Evolutionary conservation across 495 filamentous ascomycete genomes (phyloP), one percentile per base, ranked within the genome.

Genomic region (Hyaloscypha bicolor): DNA sequence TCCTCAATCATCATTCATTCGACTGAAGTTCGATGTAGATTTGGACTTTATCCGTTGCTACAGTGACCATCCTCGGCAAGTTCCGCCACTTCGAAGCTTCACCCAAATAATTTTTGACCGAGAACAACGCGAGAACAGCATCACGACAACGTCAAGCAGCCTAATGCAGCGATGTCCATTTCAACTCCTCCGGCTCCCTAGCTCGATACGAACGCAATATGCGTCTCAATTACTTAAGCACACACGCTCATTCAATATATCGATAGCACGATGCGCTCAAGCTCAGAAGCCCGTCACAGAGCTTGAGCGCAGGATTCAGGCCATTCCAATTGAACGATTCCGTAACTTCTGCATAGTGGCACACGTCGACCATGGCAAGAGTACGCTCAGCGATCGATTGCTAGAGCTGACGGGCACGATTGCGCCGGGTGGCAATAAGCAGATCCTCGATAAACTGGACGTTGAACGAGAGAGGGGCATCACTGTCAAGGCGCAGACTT

Each of bases 281-380:
- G 52, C 64, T 33, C 22, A 62, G 12, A 74, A 71, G 52, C 22
- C 37, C 25, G n/a, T 70, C 33, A 58, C 66, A 9, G 64, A 72
- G 12, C 69, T 74, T 56, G 95, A 98, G 76, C 79, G 80, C 51
- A 85, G 95, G 71, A 98, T 99, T 62, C 82, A 90, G 11, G 88
- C 85, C 1, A 97, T 99, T 67, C 95, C 95, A 5, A 86, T 98
- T 68, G 90, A 93, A 33, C 90, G 94, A 21, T 99, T 92, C 76
- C 90, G 95, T 45, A 99, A 99, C 76, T 93, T 99, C 75, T 99
- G 95, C 75, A 98, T 99, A 73, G 95, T 99, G 62, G 95, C 95
- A 6, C 95, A 99, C 77, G 96, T 99, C 78, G 95, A 99, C 78
- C 95, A 99, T 88, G 95, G 95, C 75, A 99, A 99, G 76, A 93